Conservation (phyloP, 495 filamentous ascomycete genomes). For the Neurospora sp. region DNA sequence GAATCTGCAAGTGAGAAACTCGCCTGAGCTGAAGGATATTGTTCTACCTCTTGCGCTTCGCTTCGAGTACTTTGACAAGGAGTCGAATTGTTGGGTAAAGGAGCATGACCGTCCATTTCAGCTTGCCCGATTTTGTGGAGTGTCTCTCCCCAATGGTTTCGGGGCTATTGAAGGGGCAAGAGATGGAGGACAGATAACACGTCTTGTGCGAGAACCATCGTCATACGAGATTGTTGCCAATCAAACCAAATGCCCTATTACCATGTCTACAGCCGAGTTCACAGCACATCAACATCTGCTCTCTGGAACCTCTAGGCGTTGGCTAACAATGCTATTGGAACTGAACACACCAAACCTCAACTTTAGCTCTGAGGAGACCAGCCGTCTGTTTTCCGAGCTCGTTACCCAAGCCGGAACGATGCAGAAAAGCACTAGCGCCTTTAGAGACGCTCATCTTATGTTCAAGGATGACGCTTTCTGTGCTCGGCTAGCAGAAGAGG, state of each 20-base stretch:
- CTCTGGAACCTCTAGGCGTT: conserved; percentile 34
- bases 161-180: neutral
- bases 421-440: conserved; percentile 11
- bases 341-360: conserved; percentile 44
- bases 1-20: neutral
- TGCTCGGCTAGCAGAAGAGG: conserved; percentile 28
- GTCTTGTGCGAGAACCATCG: conserved; percentile 26
- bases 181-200: neutral
- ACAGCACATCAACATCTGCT: conserved; percentile 39
- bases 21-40: neutral
- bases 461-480: conserved; percentile 40
- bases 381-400: conserved; percentile 31
- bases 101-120: neutral
- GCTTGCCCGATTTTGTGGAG: neutral
- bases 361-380: conserved; percentile 38
- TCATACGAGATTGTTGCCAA: conserved; percentile 48
- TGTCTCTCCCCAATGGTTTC: neutral
- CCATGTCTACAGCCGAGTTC: conserved; percentile 40
- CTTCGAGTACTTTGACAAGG: conserved; percentile 18
- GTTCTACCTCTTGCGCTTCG: conserved; percentile 11
- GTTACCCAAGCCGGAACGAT: conserved; percentile 38
- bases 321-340: conserved; percentile 40
- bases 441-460: conserved; percentile 32
- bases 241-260: conserved; percentile 37
- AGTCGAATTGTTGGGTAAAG: neutral